A percentile compares a stretch with the other conserved stretches of the same genome.
Evolutionary conservation across 768 basidiomycete species (phyloP).

Genomic region (Termitomyces sp.): DNA sequence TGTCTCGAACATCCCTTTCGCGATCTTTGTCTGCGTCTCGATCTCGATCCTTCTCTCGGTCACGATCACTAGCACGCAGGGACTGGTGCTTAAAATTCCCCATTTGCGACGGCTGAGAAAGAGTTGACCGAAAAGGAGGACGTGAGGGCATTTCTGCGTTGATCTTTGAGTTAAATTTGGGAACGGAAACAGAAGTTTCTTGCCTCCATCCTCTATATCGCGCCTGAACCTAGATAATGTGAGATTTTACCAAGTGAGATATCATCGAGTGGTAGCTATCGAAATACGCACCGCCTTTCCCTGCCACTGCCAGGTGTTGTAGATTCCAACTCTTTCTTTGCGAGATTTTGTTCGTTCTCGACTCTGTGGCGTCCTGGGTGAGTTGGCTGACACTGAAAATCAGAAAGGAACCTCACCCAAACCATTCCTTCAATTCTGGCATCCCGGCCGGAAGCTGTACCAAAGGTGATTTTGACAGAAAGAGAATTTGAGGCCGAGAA

Average conservation of each 20-base stretch:
- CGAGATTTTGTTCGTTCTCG: constrained; percentile 61
- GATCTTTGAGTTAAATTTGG: not conserved
- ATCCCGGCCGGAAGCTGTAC: constrained; percentile 69
- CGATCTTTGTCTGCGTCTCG: constrained; percentile 42
- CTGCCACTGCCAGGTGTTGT: constrained; percentile 47
- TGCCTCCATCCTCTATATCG: constrained; percentile 74
- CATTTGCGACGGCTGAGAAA: constrained; percentile 88
- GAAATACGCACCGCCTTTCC: constrained; percentile 59
- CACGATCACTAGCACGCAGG: constrained; percentile 61
- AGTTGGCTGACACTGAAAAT: constrained; percentile 14
- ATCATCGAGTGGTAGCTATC: not conserved
- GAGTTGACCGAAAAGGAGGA: constrained; percentile 65
- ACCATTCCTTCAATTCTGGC: constrained; percentile 85
- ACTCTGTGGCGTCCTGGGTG: constrained; percentile 26
- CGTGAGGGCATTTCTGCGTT: constrained; percentile 50
- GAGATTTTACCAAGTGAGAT: constrained; percentile 8
- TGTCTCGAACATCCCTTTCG: constrained; percentile 62
- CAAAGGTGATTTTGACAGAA: constrained; percentile 70
- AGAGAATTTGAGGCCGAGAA: constrained; percentile 64
- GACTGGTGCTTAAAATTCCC: constrained; percentile 92
- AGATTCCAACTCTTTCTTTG: constrained; percentile 72
- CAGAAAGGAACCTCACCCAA: constrained; percentile 58
- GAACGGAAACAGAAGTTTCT: constrained; percentile 14
- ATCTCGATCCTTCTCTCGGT: constrained; percentile 48
- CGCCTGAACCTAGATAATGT: constrained; percentile 58